These are phyloP conservation scores for Picochlorum sp. DNA, from an alignment of 139 green algal species.

Conservation along the genomic window DNA sequence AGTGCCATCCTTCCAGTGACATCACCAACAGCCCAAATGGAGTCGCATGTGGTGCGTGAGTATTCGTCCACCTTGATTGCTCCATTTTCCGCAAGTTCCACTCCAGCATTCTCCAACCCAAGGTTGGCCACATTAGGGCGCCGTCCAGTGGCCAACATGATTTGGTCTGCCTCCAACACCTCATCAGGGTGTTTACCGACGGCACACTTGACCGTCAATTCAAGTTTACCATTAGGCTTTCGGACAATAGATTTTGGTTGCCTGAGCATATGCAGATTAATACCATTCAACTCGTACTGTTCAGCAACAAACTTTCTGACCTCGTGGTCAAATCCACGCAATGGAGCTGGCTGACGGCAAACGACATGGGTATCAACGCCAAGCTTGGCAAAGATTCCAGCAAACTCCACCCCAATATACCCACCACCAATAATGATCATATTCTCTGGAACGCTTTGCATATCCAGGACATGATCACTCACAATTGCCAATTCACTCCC, in stretches of 20 bases:
- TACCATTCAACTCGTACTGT: constrained; percentile 28
- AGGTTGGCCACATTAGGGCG: constrained; percentile 24
- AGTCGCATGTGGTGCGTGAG: constrained; percentile 61
- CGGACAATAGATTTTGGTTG: constrained; percentile 3
- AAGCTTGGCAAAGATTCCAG: constrained; percentile 85
- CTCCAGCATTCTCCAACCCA: constrained; percentile 52
- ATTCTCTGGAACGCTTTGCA: constrained; percentile 41
- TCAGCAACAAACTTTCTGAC: constrained; percentile 24
- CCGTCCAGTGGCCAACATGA: constrained; percentile 31
- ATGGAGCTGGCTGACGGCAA: constrained; percentile 55
- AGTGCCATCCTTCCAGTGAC: constrained; percentile 90
- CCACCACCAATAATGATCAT: constrained; percentile 83
- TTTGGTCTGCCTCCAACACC: constrained; percentile 17
- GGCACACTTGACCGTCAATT: not conserved
- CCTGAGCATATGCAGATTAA: constrained; percentile 10
- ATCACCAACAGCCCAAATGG: constrained; percentile 92
- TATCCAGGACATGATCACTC: constrained; percentile 83
- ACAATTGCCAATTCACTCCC: constrained; percentile 78
- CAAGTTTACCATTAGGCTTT: constrained; percentile 1
- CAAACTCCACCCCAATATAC: constrained; percentile 97
- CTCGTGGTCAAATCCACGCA: constrained; percentile 54
- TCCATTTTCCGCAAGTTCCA: constrained; percentile 41
- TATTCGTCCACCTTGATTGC: constrained; percentile 85
- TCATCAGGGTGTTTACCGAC: not conserved
- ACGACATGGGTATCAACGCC: constrained; percentile 76